These are phyloP conservation scores for Blastocystis sp. DNA, from an alignment of 352 stramenopile species.

Conservation along the genomic window DNA sequence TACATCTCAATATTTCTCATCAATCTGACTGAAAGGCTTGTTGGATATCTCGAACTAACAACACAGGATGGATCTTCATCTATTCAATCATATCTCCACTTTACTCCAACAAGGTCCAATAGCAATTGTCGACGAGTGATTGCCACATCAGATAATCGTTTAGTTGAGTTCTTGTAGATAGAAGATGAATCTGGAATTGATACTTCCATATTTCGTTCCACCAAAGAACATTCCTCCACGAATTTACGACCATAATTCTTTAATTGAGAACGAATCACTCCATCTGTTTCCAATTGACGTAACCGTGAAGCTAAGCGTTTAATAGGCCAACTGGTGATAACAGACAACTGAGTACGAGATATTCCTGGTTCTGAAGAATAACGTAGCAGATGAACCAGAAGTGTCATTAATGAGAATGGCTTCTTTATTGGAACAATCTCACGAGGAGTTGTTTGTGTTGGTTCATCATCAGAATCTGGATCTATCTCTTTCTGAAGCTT, in stretches of 20 bases:
- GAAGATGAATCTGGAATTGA: not conserved
- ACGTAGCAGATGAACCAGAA: not conserved
- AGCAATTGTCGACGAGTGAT: not conserved
- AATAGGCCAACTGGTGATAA: not conserved
- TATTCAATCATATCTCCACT: not conserved
- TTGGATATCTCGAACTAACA: not conserved
- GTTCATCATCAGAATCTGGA: not conserved
- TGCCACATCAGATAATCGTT: not conserved
- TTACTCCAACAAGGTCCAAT: not conserved
- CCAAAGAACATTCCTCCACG: not conserved
- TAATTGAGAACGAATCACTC: not conserved
- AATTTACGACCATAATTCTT: not conserved
- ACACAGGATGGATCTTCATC: conserved; percentile 1
- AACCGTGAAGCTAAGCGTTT: not conserved
- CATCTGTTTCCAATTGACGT: not conserved
- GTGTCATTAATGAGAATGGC: not conserved
- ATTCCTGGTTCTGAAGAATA: not conserved
- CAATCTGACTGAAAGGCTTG: not conserved
- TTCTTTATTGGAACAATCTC: not conserved
- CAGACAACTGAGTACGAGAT: not conserved
- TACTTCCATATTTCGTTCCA: no score
- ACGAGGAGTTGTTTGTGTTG: not conserved
- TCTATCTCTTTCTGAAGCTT: not conserved
- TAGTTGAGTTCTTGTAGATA: not conserved
- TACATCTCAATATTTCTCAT: not conserved